Conservation (phyloP, 352 stramenopile species). For the Globisporangium cylindrosporum region DNA sequence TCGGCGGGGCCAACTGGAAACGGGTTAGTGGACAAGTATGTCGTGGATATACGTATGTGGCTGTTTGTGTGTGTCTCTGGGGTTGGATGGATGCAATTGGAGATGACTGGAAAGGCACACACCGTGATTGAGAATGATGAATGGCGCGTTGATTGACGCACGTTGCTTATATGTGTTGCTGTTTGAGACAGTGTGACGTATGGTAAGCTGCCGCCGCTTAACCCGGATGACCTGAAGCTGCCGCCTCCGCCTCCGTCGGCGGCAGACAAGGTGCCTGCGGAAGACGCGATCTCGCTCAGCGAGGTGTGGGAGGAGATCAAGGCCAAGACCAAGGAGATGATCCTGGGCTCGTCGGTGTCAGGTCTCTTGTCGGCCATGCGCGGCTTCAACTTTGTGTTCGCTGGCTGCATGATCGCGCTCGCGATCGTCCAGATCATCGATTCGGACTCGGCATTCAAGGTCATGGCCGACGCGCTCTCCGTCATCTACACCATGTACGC, state of each 20-base stretch:
- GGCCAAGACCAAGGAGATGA: constrained; percentile 74
- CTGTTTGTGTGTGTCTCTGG: not conserved
- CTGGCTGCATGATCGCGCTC: constrained; percentile 72
- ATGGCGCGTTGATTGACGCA: not conserved
- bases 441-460: constrained; percentile 63
- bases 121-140: not conserved
- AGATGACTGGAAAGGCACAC: not conserved
- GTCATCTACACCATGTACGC: constrained; percentile 86
- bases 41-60: not conserved
- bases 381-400: constrained; percentile 72
- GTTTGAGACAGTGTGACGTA: constrained; percentile 45
- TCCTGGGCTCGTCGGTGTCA: constrained; percentile 79
- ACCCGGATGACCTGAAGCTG: constrained; percentile 84
- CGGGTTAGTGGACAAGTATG: constrained; percentile 49
- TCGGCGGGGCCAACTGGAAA: constrained; percentile 57
- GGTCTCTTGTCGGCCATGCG: constrained; percentile 76
- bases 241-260: constrained; percentile 71
- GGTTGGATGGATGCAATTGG: not conserved
- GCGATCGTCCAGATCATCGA: constrained; percentile 64
- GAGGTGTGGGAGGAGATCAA: constrained; percentile 88
- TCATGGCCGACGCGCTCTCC: constrained; percentile 72
- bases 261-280: constrained; percentile 62
- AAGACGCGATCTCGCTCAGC: constrained; percentile 71
- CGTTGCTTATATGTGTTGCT: constrained; percentile 6
- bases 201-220: constrained; percentile 77